phyloP scores from a whole-genome alignment of 2,329 filamentous ascomycete species.

The Microcyclospora pomicola region DNA sequence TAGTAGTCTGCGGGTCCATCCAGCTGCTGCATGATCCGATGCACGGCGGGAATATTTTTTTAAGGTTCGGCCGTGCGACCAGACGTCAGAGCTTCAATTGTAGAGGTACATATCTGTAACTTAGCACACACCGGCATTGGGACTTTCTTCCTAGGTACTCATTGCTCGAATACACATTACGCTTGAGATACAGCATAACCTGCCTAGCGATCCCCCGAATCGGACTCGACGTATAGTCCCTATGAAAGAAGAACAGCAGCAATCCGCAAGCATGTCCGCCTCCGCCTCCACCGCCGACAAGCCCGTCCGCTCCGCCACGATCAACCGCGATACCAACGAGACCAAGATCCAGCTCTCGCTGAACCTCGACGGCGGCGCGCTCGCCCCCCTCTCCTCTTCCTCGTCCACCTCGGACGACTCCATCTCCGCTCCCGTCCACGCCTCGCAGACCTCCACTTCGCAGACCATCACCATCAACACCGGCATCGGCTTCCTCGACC shows the following conservation, averaged over 20 bases:
- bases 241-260: not conserved
- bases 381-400: conserved; percentile 20
- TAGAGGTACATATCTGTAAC: no score
- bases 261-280: not conserved
- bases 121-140: no score
- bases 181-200: no score
- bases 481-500: conserved; percentile 93
- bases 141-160: no score
- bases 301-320: conserved; percentile 51
- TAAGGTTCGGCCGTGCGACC: no score
- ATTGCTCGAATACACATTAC: no score
- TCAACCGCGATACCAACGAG: conserved; percentile 91
- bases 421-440: conserved; percentile 41
- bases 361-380: conserved; percentile 77
- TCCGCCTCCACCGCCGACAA: conserved; percentile 6
- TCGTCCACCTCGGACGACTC: conserved; percentile 49
- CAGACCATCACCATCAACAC: conserved; percentile 83
- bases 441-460: conserved; percentile 67
- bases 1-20: no score
- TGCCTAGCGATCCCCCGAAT: no score
- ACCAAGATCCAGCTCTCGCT: conserved; percentile 90
- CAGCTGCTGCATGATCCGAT: no score
- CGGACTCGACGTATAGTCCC: not conserved
- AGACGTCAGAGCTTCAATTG: no score
- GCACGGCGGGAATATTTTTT: no score